These are phyloP conservation scores for Cytospora piceae DNA, from an alignment of 2,329 filamentous ascomycete genomes.

Conservation along the genomic window DNA sequence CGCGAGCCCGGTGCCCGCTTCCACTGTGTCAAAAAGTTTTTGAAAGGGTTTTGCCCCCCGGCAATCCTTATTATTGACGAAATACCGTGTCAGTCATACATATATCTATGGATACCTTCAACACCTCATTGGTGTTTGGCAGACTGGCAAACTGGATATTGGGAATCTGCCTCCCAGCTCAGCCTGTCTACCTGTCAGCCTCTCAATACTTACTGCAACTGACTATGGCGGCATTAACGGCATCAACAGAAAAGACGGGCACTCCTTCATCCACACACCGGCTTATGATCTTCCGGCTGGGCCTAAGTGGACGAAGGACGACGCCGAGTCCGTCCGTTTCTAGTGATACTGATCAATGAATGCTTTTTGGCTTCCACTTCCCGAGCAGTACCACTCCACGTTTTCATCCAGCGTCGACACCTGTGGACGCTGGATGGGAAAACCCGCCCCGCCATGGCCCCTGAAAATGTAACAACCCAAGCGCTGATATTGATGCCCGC, in stretches of 20 bases:
- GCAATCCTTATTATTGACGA: not conserved
- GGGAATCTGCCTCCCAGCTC: not conserved
- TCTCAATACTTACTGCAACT: not conserved
- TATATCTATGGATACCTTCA: too few relatives aligned
- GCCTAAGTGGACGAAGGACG: not conserved
- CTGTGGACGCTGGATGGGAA: not conserved
- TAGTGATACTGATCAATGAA: not conserved
- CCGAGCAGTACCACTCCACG: not conserved
- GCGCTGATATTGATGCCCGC: not conserved
- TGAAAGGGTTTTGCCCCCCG: not conserved
- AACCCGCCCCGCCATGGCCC: not conserved
- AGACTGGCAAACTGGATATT: not conserved
- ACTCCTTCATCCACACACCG: not conserved
- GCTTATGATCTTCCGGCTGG: not conserved
- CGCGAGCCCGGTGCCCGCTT: not conserved
- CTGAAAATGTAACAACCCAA: not conserved
- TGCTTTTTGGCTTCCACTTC: not conserved
- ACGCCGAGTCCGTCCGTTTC: conserved; percentile 1
- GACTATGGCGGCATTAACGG: not conserved
- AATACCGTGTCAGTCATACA: not conserved
- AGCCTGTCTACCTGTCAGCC: too few relatives aligned
- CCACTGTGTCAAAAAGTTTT: not conserved
- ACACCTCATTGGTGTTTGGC: not conserved
- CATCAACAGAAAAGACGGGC: not conserved
- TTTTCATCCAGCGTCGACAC: not conserved